A percentile compares a stretch with the other conserved stretches of the same genome.
Conservation (phyloP, 495 filamentous ascomycete species). For the Daldinia caldariorum region DNA sequence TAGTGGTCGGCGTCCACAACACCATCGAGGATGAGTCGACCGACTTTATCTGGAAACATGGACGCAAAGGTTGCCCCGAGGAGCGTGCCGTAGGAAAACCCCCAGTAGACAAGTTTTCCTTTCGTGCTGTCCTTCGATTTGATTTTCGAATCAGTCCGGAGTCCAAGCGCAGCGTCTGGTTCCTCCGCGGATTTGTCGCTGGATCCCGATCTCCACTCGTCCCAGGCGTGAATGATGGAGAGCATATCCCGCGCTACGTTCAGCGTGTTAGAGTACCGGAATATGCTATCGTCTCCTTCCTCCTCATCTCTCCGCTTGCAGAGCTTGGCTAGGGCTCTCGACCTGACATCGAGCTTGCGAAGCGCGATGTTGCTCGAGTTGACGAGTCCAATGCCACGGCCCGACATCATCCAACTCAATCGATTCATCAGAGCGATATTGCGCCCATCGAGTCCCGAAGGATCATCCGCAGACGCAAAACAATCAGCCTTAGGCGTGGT, state of each 20-base stretch:
- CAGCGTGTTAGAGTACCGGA: slow-evolving; percentile 45
- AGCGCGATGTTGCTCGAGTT: slow-evolving; percentile 53
- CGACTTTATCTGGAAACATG: slow-evolving; percentile 57
- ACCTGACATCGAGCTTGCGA: slow-evolving; percentile 43
- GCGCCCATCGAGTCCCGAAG: slow-evolving; percentile 32
- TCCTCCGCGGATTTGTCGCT: slow-evolving; percentile 22
- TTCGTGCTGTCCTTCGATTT: slow-evolving; percentile 31
- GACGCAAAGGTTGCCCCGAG: slow-evolving; percentile 63
- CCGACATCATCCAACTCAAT: slow-evolving; percentile 25
- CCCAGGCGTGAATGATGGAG: slow-evolving; percentile 50
- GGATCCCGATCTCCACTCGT: slow-evolving; percentile 44
- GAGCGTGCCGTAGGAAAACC: slow-evolving; percentile 69
- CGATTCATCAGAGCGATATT: slow-evolving; percentile 44
- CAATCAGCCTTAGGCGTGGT: slow-evolving; percentile 49
- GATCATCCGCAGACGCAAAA: slow-evolving; percentile 39
- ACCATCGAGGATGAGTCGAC: slow-evolving; percentile 53
- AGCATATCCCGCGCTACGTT: slow-evolving; percentile 50
- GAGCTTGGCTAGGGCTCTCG: slow-evolving; percentile 47
- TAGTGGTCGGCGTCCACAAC: slow-evolving; percentile 55
- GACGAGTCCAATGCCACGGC: slow-evolving; percentile 46
- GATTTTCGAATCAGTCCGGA: slow-evolving; percentile 5
- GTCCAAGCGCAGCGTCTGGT: slow-evolving; percentile 8
- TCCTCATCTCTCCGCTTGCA: slow-evolving; percentile 49
- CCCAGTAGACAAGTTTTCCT: slow-evolving; percentile 66
- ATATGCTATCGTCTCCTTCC: slow-evolving; percentile 46